Base-by-base conservation (phyloP, 2,329 filamentous ascomycete genomes). In the Hypoxylon sp. region DNA sequence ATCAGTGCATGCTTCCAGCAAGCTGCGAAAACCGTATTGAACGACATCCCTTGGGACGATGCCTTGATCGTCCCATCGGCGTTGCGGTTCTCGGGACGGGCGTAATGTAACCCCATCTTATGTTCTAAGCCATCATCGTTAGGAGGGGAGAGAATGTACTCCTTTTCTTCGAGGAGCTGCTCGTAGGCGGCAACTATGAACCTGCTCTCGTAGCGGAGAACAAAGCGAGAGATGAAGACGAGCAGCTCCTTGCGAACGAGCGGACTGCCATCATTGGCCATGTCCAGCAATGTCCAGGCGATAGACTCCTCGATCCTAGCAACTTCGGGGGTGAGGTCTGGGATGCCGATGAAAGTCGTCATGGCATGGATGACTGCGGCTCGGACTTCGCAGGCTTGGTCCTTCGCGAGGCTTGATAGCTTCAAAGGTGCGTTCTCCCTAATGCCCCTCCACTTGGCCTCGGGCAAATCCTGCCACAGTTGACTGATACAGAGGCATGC, bases 401-500 rank as follows among this genome's bases (percentile, higher is more conserved):
- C 95, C 54, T 91, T 88, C 51, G 89, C 88, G 29, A 97, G 82
- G 58, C 88, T 87, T 45, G 91, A 90, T 2, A 99, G 81, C 69
- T 92, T 89, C 47, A 88, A 82, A 52, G 93, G 92, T 1, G 93
- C 95, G 65, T 89, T 88, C 70, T 92, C 92, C 42, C 91, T 83
- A 59, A 98, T 96, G n/a, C 92, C 95, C 66, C 90, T 86, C 91
- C 94, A 98, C 73, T 98, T 98, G 0, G 93, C 94, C 71, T 97
- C 92, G 1, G 92, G 87, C 48, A 93, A 89, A 68, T 96, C 90
- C 64, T 89, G 84, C 93, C 94, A 98, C 18, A 99, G 81, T 78
- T 97, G 94, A 72, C 94, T 97, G 60, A 99, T 86, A 75, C 94
- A 98, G 7, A 99, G 81, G 71, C 93, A 97, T 15, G 92, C 93